phyloP scores from a whole-genome alignment of 441 rosid genomes.

The Arabidopsis hybrid region DNA sequence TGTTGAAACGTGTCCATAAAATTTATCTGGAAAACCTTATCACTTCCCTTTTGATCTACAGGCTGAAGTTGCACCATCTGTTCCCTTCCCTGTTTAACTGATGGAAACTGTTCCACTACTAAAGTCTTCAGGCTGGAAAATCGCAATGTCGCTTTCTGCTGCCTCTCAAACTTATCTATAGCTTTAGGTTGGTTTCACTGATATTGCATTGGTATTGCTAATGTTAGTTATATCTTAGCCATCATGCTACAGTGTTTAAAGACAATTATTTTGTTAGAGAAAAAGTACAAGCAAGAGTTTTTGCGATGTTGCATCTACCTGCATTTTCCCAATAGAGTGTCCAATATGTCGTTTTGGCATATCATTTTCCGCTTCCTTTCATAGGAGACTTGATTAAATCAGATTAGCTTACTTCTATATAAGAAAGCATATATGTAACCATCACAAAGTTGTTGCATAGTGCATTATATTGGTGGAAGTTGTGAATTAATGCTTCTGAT shows the following conservation, averaged over 20 bases:
- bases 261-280: constrained; percentile 15
- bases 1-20: constrained; percentile 32
- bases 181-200: constrained; percentile 26
- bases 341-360: constrained; percentile 21
- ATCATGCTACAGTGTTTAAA: constrained; percentile 32
- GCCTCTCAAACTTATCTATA: constrained; percentile 19
- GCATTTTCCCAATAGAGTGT: constrained; percentile 3
- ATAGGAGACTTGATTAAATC: constrained; percentile 23
- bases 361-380: constrained; percentile 25
- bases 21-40: constrained; percentile 34
- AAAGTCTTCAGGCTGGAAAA: constrained; percentile 28
- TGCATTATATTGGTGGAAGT: constrained; percentile 19
- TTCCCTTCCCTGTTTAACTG: constrained; percentile 27
- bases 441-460: constrained; percentile 32
- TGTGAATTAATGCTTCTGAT: constrained; percentile 24
- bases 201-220: not conserved
- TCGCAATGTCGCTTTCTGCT: constrained; percentile 8
- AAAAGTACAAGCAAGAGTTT: constrained; percentile 36
- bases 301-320: constrained; percentile 32
- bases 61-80: constrained; percentile 35
- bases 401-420: constrained; percentile 14
- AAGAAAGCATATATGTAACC: constrained; percentile 23
- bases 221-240: constrained; percentile 39
- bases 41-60: constrained; percentile 33
- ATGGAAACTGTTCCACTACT: constrained; percentile 13